Conservation (phyloP, 345 rosid genomes). For the Salix brachista region DNA sequence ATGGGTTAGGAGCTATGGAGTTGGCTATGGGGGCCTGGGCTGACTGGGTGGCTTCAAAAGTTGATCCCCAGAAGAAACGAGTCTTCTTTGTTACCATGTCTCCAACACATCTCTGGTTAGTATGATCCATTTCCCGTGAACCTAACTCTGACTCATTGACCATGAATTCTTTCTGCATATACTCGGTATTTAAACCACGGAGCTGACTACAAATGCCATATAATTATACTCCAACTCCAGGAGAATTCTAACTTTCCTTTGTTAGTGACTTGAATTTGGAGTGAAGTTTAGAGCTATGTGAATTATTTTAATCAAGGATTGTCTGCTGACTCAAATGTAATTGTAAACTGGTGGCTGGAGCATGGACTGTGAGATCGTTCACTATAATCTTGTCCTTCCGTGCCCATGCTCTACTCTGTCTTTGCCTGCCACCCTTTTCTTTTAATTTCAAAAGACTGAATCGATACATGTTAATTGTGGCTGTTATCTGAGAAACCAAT, state of each 20-base stretch:
- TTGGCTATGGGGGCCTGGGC: slow-evolving; percentile 94
- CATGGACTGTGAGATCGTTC: no score
- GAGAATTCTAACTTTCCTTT: background rate
- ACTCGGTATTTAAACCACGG: background rate
- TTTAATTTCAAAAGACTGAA: background rate
- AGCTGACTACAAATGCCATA: background rate
- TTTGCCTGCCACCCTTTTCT: background rate
- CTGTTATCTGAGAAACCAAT: background rate
- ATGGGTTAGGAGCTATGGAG: slow-evolving; percentile 75
- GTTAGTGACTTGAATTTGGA: background rate
- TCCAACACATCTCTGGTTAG: slow-evolving; percentile 83
- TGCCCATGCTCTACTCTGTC: no score
- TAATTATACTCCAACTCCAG: background rate
- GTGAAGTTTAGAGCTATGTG: background rate
- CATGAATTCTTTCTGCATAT: background rate
- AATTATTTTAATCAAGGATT: background rate
- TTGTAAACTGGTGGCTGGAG: no score
- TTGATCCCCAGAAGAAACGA: slow-evolving; percentile 43
- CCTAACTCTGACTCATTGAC: background rate
- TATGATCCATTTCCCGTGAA: background rate
- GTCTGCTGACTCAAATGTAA: no score
- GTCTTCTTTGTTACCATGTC: slow-evolving; percentile 92
- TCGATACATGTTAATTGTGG: background rate
- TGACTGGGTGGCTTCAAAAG: slow-evolving; percentile 63
- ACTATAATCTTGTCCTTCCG: no score